phyloP scores from a whole-genome alignment of 176 grass and related monocot species.

The Carex parvula region DNA sequence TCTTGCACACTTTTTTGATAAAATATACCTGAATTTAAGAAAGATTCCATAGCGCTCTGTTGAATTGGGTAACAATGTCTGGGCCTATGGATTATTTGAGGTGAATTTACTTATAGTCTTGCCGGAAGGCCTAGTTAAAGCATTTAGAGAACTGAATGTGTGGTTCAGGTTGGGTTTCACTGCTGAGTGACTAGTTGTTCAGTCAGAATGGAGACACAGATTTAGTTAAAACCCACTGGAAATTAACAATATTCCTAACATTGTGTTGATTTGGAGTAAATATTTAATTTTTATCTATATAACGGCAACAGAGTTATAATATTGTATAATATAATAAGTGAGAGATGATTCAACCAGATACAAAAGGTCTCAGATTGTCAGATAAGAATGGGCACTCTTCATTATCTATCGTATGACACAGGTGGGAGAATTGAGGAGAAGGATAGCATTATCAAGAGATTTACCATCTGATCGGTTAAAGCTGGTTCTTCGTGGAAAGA shows the following conservation, averaged over 20 bases:
- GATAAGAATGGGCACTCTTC: background rate
- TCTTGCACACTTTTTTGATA: background rate
- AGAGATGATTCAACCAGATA: background rate
- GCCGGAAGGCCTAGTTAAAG: background rate
- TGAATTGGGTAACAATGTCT: background rate
- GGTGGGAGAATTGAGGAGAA: slow-evolving; percentile 52
- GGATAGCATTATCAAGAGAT: slow-evolving; percentile 42
- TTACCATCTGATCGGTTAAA: slow-evolving; percentile 58
- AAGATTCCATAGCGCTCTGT: background rate
- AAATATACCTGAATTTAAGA: slow-evolving; percentile 10
- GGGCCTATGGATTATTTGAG: background rate
- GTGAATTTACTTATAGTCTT: background rate
- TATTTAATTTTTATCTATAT: background rate
- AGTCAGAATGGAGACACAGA: background rate
- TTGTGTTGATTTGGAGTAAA: background rate
- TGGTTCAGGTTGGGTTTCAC: background rate
- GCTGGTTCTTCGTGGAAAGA: slow-evolving; percentile 56
- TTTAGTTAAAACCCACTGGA: background rate
- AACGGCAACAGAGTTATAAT: background rate
- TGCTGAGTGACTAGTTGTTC: background rate
- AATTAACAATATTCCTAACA: background rate
- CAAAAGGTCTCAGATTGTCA: background rate
- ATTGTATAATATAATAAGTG: background rate
- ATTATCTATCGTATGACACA: slow-evolving; percentile 17
- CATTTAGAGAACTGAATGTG: background rate